Evolutionary conservation across 2,329 filamentous ascomycete species (phyloP).

Genomic region (Alternaria arborescens): DNA sequence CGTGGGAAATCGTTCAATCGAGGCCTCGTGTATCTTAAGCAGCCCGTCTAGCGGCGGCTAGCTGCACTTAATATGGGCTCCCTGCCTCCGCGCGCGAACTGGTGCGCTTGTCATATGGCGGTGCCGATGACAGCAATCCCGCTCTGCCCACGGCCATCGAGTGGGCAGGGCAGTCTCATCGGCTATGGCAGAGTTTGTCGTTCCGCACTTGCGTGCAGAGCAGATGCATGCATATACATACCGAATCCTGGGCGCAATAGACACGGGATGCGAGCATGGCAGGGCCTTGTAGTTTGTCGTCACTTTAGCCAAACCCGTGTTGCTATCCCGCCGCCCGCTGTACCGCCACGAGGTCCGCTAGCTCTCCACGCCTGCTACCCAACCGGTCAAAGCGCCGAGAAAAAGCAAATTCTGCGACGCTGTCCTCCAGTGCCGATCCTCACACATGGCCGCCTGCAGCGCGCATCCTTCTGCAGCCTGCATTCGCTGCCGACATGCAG

Average conservation of each 20-base stretch:
- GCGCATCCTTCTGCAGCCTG: conserved; percentile 8
- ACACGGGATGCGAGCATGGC: conserved; percentile 18
- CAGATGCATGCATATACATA: conserved; percentile 11
- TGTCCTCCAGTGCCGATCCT: conserved; percentile 14
- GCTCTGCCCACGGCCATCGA: conserved; percentile 1
- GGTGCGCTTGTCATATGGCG: conserved; percentile 27
- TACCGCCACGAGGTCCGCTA: conserved; percentile 39
- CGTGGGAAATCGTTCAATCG: conserved; percentile 52
- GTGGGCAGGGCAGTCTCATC: too few relatives aligned
- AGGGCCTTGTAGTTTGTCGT: conserved; percentile 15
- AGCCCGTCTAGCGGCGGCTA: conserved; percentile 48
- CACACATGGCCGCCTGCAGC: conserved; percentile 20
- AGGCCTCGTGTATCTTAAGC: conserved; percentile 50
- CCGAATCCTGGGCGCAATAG: conserved; percentile 2
- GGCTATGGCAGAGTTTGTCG: conserved; percentile 8
- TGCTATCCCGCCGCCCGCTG: conserved; percentile 30
- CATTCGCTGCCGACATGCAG: conserved; percentile 12
- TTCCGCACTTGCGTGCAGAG: conserved; percentile 14
- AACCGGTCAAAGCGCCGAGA: conserved; percentile 34
- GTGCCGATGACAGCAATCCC: conserved; percentile 13
- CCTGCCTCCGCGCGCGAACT: conserved; percentile 34
- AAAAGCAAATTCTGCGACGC: conserved; percentile 15
- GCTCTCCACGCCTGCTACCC: conserved; percentile 26
- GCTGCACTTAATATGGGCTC: conserved; percentile 45
- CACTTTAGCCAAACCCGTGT: conserved; percentile 31